Evolutionary conservation across 352 stramenopile genomes (phyloP), one percentile per base, ranked within the genome.

Genomic region (Pythium sukuiense): DNA sequence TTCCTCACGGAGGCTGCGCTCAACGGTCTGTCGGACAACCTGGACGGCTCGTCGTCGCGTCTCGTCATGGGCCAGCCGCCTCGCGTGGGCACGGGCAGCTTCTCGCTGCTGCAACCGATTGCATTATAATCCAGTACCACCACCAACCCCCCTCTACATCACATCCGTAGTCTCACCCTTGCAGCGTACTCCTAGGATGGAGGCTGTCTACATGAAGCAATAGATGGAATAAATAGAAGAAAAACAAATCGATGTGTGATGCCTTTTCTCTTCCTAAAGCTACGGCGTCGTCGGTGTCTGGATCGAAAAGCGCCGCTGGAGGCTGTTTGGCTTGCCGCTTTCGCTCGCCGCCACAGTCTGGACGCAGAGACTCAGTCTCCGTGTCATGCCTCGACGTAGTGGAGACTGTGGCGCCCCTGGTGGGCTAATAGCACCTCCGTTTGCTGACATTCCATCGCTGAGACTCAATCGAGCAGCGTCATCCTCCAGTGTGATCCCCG

Each of bases 1-100:
- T 99, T 99, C 76, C 81, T 99, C 62, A 98, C 95, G 11, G 82
- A 98, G 61, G 97, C 98, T 26, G 97, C 98, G 48, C 69, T 99
- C 14, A 87, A 92, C 54, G 86, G 88, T 27, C 72, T 95, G 14
- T 84, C 80, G 60, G 97, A 99, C 72, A 73, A 85, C 48, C 82
- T 99, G 50, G 88, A 96, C 65, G 97, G 88, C 63, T 94, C 97
- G 30, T 99, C 96, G 63, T 92, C 94, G 20, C 96, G 96, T 29
- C 90, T 99, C 69, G 96, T 99, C 32, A 72, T 99, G 18, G 97
- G 97, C 39, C 87, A 97, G 61, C 93, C 96, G 5, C 95, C 97
- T 52, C 86, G 89, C 32, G 92, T 99, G 53, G 97, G 97, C 73
- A 99, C 97, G 41, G 97, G 97, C 53, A 93, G 88, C 70, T 99